A percentile compares a stretch with the other conserved stretches of the same genome.
phyloP scores from a whole-genome alignment of 306 rosid species.

The Myrica gale region DNA sequence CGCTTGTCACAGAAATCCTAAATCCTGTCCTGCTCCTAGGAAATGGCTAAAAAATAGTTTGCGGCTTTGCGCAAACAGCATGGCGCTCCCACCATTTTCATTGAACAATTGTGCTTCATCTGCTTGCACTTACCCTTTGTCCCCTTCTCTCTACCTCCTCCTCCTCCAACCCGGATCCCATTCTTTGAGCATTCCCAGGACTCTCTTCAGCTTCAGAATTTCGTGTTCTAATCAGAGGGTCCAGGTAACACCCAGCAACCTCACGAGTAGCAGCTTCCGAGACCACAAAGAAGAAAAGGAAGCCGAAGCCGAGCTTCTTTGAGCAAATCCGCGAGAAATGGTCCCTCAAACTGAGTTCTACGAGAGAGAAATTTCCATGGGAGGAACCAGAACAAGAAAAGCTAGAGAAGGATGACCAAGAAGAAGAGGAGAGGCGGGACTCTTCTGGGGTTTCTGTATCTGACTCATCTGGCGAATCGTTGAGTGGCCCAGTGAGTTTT shows the following conservation, averaged over 20 bases:
- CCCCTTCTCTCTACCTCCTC: conserved; percentile 43
- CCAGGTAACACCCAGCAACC: conserved; percentile 41
- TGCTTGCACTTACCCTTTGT: conserved; percentile 19
- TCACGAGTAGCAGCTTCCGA: conserved; percentile 41
- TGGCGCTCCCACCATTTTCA: conserved; percentile 60
- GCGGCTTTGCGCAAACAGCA: conserved; percentile 5
- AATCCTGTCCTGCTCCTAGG: background rate
- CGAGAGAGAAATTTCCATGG: conserved; percentile 73
- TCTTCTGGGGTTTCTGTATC: conserved; percentile 17
- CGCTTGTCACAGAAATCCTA: background rate
- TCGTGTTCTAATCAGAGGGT: conserved; percentile 47
- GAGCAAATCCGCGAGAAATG: conserved; percentile 74
- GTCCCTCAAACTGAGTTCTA: conserved; percentile 57
- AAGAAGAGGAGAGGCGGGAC: background rate
- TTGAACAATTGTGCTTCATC: conserved; percentile 24
- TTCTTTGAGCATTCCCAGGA: background rate
- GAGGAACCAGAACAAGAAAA: conserved; percentile 33
- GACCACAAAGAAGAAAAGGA: conserved; percentile 46
- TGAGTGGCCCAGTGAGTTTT: conserved; percentile 34
- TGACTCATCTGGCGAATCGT: conserved; percentile 19
- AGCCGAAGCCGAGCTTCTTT: conserved; percentile 71
- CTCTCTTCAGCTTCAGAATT: conserved; percentile 43
- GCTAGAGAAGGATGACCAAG: conserved; percentile 5
- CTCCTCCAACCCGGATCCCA: conserved; percentile 30
- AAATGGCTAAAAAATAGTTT: background rate